These are phyloP conservation scores for Syncephalastrum monosporum DNA, from an alignment of 371 early-diverging fungal species.

Conservation along the genomic window DNA sequence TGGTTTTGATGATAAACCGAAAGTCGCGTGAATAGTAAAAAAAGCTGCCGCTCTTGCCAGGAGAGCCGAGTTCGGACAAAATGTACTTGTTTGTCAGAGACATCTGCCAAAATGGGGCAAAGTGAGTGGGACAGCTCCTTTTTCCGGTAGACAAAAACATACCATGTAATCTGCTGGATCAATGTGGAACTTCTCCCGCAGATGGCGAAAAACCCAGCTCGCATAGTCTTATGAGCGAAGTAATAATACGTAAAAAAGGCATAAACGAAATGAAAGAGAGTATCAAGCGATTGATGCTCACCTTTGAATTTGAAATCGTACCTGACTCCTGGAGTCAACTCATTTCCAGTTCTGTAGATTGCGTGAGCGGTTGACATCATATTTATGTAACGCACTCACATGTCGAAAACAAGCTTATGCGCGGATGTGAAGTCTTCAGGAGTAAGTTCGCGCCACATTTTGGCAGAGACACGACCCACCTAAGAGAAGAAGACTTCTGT, in stretches of 20 bases:
- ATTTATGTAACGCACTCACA: constrained; percentile 47
- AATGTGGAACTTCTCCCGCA: constrained; percentile 86
- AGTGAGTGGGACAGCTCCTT: neutral
- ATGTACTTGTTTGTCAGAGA: constrained; percentile 96
- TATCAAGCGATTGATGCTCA: no score
- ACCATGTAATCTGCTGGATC: constrained; percentile 95
- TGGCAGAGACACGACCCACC: constrained; percentile 77
- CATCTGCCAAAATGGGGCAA: constrained; percentile 39
- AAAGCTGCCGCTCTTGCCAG: constrained; percentile 95
- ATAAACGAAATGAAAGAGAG: no score
- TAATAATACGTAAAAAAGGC: no score
- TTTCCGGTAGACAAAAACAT: constrained; percentile 4
- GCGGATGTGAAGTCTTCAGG: constrained; percentile 81
- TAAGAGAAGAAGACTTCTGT: constrained; percentile 4
- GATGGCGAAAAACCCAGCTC: constrained; percentile 93
- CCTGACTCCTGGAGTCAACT: constrained; percentile 88
- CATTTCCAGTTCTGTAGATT: constrained; percentile 77
- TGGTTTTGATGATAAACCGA: constrained; percentile 97
- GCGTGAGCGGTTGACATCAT: neutral
- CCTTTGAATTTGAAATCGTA: constrained; percentile 97
- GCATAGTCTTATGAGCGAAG: constrained; percentile 72
- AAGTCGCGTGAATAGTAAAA: constrained; percentile 97
- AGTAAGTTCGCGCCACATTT: constrained; percentile 69
- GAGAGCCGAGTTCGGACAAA: constrained; percentile 91
- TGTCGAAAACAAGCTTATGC: constrained; percentile 93